These are phyloP conservation scores for Phlebiopsis gigantea DNA, from an alignment of 768 basidiomycete genomes.

Conservation along the genomic window DNA sequence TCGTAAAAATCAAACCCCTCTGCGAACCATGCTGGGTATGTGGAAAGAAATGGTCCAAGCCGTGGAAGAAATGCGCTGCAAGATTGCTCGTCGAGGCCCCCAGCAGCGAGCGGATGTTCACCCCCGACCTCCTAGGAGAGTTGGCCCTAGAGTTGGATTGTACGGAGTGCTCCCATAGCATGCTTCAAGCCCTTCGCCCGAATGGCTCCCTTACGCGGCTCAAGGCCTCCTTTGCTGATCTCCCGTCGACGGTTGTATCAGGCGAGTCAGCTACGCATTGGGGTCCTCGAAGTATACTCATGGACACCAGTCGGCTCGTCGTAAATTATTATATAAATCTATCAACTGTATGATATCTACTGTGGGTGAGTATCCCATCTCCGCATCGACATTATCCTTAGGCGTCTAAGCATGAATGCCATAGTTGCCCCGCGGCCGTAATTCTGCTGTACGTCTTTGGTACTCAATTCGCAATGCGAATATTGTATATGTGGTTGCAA, in stretches of 20 bases:
- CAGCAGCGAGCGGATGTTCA: not conserved
- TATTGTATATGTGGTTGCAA: no score
- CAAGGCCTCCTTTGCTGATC: conserved; percentile 52
- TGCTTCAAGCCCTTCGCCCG: conserved; percentile 44
- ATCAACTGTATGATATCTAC: not conserved
- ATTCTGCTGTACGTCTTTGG: no score
- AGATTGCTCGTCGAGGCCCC: not conserved
- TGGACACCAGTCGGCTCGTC: not conserved
- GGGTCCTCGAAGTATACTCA: not conserved
- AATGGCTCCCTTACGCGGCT: conserved; percentile 46
- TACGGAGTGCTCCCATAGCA: conserved; percentile 56
- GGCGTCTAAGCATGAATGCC: no score
- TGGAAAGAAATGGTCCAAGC: conserved; percentile 38
- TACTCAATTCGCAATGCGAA: no score
- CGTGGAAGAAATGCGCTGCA: conserved; percentile 45
- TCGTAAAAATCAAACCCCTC: conserved; percentile 41
- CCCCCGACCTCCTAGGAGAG: conserved; percentile 43
- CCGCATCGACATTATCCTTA: no score
- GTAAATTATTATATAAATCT: not conserved
- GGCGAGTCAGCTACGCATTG: not conserved
- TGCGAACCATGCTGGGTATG: conserved; percentile 19
- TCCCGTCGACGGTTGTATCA: conserved; percentile 34
- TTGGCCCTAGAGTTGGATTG: conserved; percentile 47
- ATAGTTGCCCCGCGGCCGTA: no score
- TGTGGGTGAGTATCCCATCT: no score